Evolutionary conservation across 2,329 filamentous ascomycete species (phyloP).

Genomic region (Phialocephala sp.): DNA sequence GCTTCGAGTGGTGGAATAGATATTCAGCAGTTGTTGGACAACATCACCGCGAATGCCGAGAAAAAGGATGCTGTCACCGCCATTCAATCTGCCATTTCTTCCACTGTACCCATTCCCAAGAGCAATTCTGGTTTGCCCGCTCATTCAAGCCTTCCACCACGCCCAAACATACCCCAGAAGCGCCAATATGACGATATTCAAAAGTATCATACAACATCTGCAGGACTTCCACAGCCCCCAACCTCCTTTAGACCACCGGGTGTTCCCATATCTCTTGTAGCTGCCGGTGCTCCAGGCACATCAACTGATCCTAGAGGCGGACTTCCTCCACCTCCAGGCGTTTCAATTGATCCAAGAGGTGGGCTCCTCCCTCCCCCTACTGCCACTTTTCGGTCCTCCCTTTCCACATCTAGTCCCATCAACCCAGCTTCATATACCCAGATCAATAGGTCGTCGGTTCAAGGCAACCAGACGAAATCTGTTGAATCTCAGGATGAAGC

Average conservation of each 20-base stretch:
- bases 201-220: conserved; percentile 41
- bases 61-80: conserved; percentile 38
- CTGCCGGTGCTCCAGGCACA: conserved; percentile 43
- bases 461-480: conserved; percentile 29
- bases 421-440: conserved; percentile 35
- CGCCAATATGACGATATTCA: conserved; percentile 40
- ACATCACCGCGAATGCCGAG: conserved; percentile 46
- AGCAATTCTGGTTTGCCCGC: conserved; percentile 37
- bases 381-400: neutral
- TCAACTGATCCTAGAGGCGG: conserved; percentile 43
- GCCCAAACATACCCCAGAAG: conserved; percentile 42
- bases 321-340: conserved; percentile 43
- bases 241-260: conserved; percentile 42
- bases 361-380: conserved; percentile 26
- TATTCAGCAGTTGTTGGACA: conserved; percentile 46
- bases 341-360: conserved; percentile 37
- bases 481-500: conserved; percentile 36
- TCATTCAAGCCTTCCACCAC: conserved; percentile 45
- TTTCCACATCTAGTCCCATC: conserved; percentile 27
- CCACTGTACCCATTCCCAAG: conserved; percentile 33
- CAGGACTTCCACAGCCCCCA: conserved; percentile 36
- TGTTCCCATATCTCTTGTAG: conserved; percentile 34
- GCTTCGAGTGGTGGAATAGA: conserved; percentile 43
- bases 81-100: conserved; percentile 34
- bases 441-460: conserved; percentile 30